Evolutionary conservation across 2,329 filamentous ascomycete species (phyloP).

Genomic region (Parastagonospora avenae): DNA sequence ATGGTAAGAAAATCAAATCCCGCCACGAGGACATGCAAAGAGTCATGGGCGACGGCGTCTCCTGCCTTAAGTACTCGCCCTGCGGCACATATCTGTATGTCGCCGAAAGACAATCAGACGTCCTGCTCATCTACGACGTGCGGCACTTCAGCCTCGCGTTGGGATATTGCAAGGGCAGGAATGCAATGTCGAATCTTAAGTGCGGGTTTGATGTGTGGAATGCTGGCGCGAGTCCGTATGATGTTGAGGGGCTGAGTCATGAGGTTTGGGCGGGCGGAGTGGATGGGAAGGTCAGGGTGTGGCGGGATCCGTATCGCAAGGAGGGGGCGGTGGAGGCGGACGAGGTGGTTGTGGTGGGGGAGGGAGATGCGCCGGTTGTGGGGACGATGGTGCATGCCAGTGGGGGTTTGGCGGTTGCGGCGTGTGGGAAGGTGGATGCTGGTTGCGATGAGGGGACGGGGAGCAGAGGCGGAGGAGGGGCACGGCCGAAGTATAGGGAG

Average conservation of each 20-base stretch:
- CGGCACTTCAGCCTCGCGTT: slow-evolving; percentile 59
- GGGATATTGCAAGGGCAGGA: slow-evolving; percentile 53
- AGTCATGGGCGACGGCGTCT: slow-evolving; percentile 57
- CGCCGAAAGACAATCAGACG: slow-evolving; percentile 61
- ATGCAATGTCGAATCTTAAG: slow-evolving; percentile 59
- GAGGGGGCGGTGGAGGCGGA: slow-evolving; percentile 47
- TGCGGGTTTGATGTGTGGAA: slow-evolving; percentile 59
- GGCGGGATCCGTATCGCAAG: slow-evolving; percentile 37
- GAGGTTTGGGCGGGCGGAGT: slow-evolving; percentile 65
- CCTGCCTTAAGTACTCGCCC: slow-evolving; percentile 62
- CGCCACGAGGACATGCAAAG: slow-evolving; percentile 4
- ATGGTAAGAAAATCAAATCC: slow-evolving; percentile 6
- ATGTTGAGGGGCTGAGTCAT: slow-evolving; percentile 36
- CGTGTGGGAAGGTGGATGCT: slow-evolving; percentile 22
- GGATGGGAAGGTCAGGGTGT: slow-evolving; percentile 59
- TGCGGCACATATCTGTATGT: slow-evolving; percentile 64
- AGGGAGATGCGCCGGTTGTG: slow-evolving; percentile 22
- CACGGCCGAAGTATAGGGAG: slow-evolving; percentile 18
- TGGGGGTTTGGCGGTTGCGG: slow-evolving; percentile 29
- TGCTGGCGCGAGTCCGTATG: slow-evolving; percentile 28
- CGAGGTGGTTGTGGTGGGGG: slow-evolving; percentile 25
- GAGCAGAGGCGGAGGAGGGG: slow-evolving; percentile 14
- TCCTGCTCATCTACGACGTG: slow-evolving; percentile 64
- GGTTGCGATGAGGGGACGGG: not conserved
- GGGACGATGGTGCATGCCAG: slow-evolving; percentile 29